These are phyloP conservation scores for Auricularia sp. DNA, from an alignment of 768 basidiomycete species.

Conservation along the genomic window DNA sequence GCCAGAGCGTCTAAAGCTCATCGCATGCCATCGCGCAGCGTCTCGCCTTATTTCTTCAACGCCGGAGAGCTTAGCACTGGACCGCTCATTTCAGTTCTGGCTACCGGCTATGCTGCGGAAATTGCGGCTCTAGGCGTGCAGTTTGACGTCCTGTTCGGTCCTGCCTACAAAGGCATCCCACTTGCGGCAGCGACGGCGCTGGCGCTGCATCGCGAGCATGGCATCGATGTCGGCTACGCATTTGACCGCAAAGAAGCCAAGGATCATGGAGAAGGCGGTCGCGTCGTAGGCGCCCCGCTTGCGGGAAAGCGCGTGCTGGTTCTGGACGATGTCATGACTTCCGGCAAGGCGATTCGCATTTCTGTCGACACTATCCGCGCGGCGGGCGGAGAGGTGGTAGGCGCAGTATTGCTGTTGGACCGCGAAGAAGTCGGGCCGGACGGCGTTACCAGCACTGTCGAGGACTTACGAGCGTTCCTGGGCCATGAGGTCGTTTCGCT, in stretches of 20 bases:
- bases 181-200: conserved; percentile 81
- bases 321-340: conserved; percentile 94
- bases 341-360: conserved; percentile 77
- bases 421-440: conserved; percentile 76
- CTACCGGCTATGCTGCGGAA: conserved; percentile 74
- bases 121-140: conserved; percentile 32
- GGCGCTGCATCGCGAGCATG: conserved; percentile 56
- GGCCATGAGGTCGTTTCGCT: conserved; percentile 70
- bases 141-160: conserved; percentile 88
- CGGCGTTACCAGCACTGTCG: conserved; percentile 59
- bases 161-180: conserved; percentile 95
- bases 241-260: conserved; percentile 96
- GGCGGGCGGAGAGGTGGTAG: conserved; percentile 74
- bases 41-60: conserved; percentile 97
- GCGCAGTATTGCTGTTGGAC: conserved; percentile 81
- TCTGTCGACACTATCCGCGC: conserved; percentile 64
- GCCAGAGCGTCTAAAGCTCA: not conserved
- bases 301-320: conserved; percentile 74
- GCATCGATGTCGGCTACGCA: conserved; percentile 64
- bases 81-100: conserved; percentile 63
- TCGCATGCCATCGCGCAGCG: conserved; percentile 29
- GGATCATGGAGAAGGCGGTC: conserved; percentile 92
- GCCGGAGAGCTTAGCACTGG: conserved; percentile 83
- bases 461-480: conserved; percentile 68
- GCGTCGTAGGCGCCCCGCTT: conserved; percentile 79